Base-by-base conservation (phyloP, 2,329 filamentous ascomycete species). In the Pseudocercospora vitis region DNA sequence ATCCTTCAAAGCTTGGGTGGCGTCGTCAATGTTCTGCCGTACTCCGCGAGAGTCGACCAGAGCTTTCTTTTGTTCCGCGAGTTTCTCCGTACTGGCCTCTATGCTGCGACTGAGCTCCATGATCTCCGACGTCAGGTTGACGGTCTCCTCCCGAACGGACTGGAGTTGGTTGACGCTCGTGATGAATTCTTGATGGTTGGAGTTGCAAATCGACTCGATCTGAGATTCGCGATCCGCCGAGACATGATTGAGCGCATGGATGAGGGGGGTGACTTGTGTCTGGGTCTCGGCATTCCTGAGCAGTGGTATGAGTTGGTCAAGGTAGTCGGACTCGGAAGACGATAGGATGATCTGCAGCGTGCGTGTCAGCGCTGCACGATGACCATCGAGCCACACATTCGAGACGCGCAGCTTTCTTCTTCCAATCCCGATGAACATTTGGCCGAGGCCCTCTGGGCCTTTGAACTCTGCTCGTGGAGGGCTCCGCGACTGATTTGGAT, bases 121-220 rank as follows among this genome's bases (percentile, higher is more conserved):
- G 54, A 99, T 97, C 71, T 99, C 92, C 32, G 87, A 83, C 1
- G 92, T 97, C 66, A 99, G 77, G 40, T 83, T 80, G 33, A 96
- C 90, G 0, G 92, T 97, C 33, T 90, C 91, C 71, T 96, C 89
- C 50, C 92, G 87, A 48, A 97, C 91, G 55, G 84, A 83, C 63
- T 97, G 88, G n/a, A 99, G 82, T 68, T 95, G 90, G 66, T 94
- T 95, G 62, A 99, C 91, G 0, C 92, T 96, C 60, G 83, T 84
- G 28, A 97, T 86, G 68, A 99, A 99, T 67, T 96, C 94, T 68
- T 97, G 92, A 67, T 99, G 94, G 66, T 96, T 96, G 8, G 89
- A 92, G 65, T 96, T 85, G 64, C 94, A 96, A 64, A 97, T 95
- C 18, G 84, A 84, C 74, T 99, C 94, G 61, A 99, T 97, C 65